These are phyloP conservation scores for Amanita subjunquillea DNA, from an alignment of 768 basidiomycete genomes.

Conservation along the genomic window DNA sequence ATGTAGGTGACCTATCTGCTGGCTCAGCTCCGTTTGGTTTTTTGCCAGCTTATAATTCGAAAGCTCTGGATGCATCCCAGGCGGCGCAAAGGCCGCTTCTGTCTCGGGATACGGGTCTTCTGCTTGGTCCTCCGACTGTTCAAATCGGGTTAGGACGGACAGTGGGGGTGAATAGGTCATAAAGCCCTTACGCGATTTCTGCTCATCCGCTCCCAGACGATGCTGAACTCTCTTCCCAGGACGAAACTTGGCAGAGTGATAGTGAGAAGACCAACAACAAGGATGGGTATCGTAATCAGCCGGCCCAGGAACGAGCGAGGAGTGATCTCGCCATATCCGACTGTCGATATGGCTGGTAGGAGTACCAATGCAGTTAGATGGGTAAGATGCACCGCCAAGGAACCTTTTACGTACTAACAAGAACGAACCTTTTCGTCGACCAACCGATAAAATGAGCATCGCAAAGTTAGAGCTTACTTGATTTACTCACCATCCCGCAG, in stretches of 20 bases:
- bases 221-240: constrained; percentile 82
- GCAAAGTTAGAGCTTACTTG: constrained; percentile 3
- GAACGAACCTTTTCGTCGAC: constrained; percentile 42
- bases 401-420: constrained; percentile 54
- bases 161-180: background rate
- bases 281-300: constrained; percentile 74
- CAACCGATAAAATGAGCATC: background rate
- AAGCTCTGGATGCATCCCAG: constrained; percentile 24
- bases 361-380: background rate
- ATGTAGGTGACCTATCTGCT: constrained; percentile 52
- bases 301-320: constrained; percentile 84
- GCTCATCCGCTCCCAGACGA: constrained; percentile 82
- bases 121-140: background rate
- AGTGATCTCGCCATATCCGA: constrained; percentile 88
- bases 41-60: constrained; percentile 52
- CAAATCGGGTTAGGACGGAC: background rate
- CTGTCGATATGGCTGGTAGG: constrained; percentile 70
- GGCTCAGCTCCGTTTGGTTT: constrained; percentile 56
- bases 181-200: constrained; percentile 8
- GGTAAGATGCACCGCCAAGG: background rate
- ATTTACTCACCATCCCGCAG: constrained; percentile 48
- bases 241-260: constrained; percentile 91
- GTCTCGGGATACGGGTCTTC: constrained; percentile 4
- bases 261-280: constrained; percentile 78
- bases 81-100: constrained; percentile 8